Evolutionary conservation across 2,329 filamentous ascomycete species (phyloP).

Genomic region (Cladosporium sp.): DNA sequence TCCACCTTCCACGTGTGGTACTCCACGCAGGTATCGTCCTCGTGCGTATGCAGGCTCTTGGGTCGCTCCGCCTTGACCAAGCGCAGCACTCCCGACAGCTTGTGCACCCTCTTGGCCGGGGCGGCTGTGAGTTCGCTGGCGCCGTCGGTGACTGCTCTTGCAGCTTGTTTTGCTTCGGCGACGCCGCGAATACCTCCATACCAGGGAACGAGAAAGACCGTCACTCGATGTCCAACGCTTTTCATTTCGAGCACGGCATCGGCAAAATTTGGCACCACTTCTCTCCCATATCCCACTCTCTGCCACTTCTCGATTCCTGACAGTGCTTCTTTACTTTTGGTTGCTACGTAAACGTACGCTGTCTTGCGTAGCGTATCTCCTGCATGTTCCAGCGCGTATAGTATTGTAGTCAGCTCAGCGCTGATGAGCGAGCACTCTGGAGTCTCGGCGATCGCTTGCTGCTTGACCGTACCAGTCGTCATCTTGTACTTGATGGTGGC

Average conservation of each 20-base stretch:
- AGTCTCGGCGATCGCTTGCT: too few species aligned
- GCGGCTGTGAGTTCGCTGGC: too few species aligned
- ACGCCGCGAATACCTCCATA: neutral
- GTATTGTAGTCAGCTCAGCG: too few species aligned
- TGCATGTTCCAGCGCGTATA: too few species aligned
- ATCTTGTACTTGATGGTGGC: too few species aligned
- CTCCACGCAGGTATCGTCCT: conserved; percentile 13
- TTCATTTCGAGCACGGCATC: neutral
- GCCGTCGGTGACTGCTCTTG: neutral
- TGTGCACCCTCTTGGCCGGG: conserved; percentile 13
- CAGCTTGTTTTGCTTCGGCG: neutral
- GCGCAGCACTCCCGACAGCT: conserved; percentile 17
- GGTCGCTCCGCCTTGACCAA: conserved; percentile 10
- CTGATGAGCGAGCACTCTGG: too few species aligned
- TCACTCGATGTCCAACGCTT: neutral
- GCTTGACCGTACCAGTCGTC: too few species aligned
- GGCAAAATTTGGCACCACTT: neutral
- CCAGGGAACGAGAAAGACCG: neutral
- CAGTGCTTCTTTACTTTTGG: too few species aligned
- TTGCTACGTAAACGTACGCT: too few species aligned
- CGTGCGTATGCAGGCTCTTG: conserved; percentile 8
- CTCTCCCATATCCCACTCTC: neutral
- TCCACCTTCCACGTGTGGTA: conserved; percentile 19
- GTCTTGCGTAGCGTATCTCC: too few species aligned
- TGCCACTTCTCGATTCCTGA: too few species aligned